phyloP scores from a whole-genome alignment of 1,139 yeast genomes.

The Yamadazyma pseudoaaseri region DNA sequence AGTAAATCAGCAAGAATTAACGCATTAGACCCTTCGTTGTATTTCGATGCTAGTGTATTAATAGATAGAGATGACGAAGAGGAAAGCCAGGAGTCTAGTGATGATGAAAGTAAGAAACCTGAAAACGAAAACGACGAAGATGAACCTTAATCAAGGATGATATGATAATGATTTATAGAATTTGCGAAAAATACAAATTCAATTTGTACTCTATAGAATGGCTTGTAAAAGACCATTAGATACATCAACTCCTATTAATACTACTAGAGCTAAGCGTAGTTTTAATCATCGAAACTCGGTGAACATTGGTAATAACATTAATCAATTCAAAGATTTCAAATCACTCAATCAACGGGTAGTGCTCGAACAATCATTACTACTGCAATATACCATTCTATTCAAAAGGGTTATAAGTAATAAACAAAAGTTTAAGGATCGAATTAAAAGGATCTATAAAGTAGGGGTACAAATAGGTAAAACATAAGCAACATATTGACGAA shows the following conservation, averaged over 20 bases:
- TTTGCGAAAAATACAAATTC: constrained; percentile 1
- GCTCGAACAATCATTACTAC: constrained; percentile 3
- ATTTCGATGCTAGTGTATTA: constrained; percentile 70
- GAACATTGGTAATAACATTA: no score
- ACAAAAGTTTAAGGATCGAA: neutral
- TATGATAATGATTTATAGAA: constrained; percentile 5
- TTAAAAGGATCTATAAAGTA: no score
- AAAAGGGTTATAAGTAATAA: neutral
- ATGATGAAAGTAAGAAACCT: constrained; percentile 3
- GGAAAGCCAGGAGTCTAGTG: constrained; percentile 4
- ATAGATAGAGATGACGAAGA: constrained; percentile 41
- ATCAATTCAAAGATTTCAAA: no score
- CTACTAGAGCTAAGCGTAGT: no score
- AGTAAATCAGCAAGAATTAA: constrained; percentile 74
- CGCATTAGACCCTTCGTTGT: constrained; percentile 79
- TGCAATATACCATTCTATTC: neutral
- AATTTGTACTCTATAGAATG: no score
- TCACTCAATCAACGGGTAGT: no score
- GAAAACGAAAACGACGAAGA: constrained; percentile 3
- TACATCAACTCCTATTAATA: no score
- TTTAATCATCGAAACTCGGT: no score
- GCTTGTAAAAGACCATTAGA: no score
- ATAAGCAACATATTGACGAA: constrained; percentile 4
- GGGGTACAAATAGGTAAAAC: neutral
- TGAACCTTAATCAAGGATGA: constrained; percentile 1